Evolutionary conservation across 495 filamentous ascomycete species (phyloP).

Genomic region (Penicillium verhagenii): DNA sequence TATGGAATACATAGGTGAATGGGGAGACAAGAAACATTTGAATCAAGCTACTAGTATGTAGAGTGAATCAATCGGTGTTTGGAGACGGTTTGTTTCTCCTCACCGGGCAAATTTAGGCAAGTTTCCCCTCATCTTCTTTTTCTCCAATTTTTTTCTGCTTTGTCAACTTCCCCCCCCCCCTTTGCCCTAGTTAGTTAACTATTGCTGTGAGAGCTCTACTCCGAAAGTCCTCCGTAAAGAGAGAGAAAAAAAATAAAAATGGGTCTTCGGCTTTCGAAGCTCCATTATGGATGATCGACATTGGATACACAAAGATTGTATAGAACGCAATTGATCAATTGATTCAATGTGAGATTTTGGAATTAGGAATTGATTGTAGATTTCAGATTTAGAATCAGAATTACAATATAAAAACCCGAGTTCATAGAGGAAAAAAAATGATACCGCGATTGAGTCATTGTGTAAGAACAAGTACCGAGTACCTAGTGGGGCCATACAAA

Average conservation of each 20-base stretch:
- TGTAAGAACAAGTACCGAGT: not conserved
- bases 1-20: not conserved
- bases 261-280: not conserved
- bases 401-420: not conserved
- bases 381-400: no score
- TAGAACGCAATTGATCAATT: not conserved
- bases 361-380: no score
- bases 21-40: no score
- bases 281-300: not conserved
- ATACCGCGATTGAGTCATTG: not conserved
- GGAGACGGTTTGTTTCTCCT: slow-evolving; percentile 33
- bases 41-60: no score
- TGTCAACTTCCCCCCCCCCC: not conserved
- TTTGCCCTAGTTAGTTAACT: no score
- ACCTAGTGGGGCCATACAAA: not conserved
- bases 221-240: not conserved
- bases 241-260: not conserved
- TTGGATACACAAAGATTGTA: not conserved
- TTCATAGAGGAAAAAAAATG: not conserved
- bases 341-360: not conserved
- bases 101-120: slow-evolving; percentile 19
- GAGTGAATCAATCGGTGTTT: no score
- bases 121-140: slow-evolving; percentile 19
- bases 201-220: no score
- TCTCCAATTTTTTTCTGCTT: slow-evolving; percentile 21